Evolutionary conservation across 345 rosid species (phyloP).

Genomic region (Bruguiera parviflora): DNA sequence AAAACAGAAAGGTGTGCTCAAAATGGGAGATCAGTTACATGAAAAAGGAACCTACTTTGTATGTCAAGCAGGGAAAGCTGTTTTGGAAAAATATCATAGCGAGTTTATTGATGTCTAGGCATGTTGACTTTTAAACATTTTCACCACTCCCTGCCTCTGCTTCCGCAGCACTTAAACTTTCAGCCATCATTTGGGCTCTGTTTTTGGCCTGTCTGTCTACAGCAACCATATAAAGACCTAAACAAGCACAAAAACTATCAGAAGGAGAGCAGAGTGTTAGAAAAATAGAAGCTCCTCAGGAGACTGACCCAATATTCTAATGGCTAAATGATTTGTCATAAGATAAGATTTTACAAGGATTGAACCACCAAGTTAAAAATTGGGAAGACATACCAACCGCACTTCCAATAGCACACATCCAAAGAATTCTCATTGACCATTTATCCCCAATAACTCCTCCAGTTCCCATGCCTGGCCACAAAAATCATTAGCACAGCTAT

Average conservation of each 20-base stretch:
- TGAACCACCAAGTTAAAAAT: neutral
- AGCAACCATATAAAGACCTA: constrained; percentile 82
- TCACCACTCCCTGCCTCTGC: constrained; percentile 41
- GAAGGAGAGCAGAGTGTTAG: neutral
- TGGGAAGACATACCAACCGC: constrained; percentile 9
- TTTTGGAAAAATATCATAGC: neutral
- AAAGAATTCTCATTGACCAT: constrained; percentile 24
- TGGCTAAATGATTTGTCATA: neutral
- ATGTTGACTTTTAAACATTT: constrained; percentile 27
- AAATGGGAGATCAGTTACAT: neutral
- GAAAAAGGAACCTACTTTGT: neutral
- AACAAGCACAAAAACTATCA: constrained; percentile 6
- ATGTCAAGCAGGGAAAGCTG: neutral
- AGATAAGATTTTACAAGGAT: neutral
- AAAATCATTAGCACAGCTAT: neutral
- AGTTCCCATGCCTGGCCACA: constrained; percentile 12
- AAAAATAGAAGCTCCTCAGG: neutral
- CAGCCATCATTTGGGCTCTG: constrained; percentile 58
- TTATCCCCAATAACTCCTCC: constrained; percentile 21
- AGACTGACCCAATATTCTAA: neutral
- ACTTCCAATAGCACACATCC: constrained; percentile 24
- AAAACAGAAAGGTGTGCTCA: neutral
- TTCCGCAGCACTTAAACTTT: constrained; percentile 51
- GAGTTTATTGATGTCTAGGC: neutral
- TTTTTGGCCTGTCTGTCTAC: constrained; percentile 75